These are phyloP conservation scores for Chamaenerion angustifolium DNA, from an alignment of 345 rosid genomes.

Conservation along the genomic window DNA sequence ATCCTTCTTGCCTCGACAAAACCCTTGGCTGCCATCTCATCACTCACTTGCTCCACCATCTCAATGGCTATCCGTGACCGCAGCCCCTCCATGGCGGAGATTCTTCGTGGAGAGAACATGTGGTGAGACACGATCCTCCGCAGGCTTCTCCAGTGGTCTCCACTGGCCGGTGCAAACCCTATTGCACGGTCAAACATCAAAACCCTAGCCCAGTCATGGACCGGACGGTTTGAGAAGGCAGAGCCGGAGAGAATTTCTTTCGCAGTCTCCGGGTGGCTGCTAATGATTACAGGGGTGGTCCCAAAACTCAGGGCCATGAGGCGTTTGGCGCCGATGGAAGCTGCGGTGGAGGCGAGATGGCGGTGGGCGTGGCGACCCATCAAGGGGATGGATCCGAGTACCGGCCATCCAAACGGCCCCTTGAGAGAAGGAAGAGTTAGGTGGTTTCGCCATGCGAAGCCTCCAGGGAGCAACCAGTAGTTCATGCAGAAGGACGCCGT, in stretches of 20 bases:
- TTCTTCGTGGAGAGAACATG: slow-evolving; percentile 46
- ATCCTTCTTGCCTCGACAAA: slow-evolving; percentile 23
- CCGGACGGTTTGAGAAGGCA: slow-evolving; percentile 44
- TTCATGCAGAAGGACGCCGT: slow-evolving; percentile 11
- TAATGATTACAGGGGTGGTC: slow-evolving; percentile 30
- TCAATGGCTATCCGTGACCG: slow-evolving; percentile 23
- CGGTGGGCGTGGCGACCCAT: slow-evolving; percentile 58
- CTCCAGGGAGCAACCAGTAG: slow-evolving; percentile 46
- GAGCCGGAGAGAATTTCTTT: slow-evolving; percentile 38
- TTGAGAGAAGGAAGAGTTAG: slow-evolving; percentile 14
- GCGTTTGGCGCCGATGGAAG: slow-evolving; percentile 24
- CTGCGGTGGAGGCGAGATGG: slow-evolving; percentile 33
- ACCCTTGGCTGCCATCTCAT: slow-evolving; percentile 18
- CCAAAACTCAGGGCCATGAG: slow-evolving; percentile 58
- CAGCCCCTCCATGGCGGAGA: slow-evolving; percentile 19
- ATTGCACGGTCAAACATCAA: slow-evolving; percentile 53
- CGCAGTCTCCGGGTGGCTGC: slow-evolving; percentile 50
- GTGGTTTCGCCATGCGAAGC: slow-evolving; percentile 52
- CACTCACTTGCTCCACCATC: slow-evolving; percentile 17
- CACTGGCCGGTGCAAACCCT: slow-evolving; percentile 32
- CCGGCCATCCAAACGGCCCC: slow-evolving; percentile 48
- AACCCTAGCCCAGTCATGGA: slow-evolving; percentile 39
- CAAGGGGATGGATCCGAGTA: slow-evolving; percentile 30
- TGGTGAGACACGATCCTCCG: slow-evolving; percentile 33
- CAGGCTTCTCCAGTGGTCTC: slow-evolving; percentile 42